Base-by-base conservation (phyloP, 2,329 filamentous ascomycete genomes). In the Colletotrichum theobromicola region DNA sequence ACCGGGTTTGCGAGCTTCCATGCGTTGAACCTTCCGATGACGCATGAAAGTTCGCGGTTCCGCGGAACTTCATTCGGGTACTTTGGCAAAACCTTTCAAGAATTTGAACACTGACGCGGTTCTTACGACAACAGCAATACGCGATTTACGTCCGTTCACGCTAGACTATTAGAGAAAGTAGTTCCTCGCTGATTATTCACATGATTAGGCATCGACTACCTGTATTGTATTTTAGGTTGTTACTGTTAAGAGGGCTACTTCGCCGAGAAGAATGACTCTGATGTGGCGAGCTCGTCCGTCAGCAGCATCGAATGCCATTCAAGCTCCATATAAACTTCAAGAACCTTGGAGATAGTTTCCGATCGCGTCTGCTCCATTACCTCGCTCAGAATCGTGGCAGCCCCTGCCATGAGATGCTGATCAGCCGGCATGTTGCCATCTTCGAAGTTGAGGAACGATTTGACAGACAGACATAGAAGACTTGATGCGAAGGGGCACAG, bases 121-220 rank as follows among this genome's bases (percentile, higher is more conserved):
- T n/a, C 37, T 42, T 8, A 18, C 37, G 4, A n/a, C 18, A n/a
- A 42, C 6, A 8, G 37, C 16, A 42, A 42, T 2, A n/a, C 37
- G 18, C 18, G 37, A 8, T 42, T 12, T 42, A 10, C 13, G 37
- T 18, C 37, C 10, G 1, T 6, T 18, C 9, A 42, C 3, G 5
- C 18, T 42, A 3, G 2, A 18, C 37, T 2, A 42, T n/a, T 2
- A 8, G 6, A 42, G 8, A 4, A 12, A 0, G 5, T 1, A 3
- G 18, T 42, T 42, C 18, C 2, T 4, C 5, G 3, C 18, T n/a
- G 5, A 1, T 16, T 5, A 42, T 9, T 42, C 8, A n/a, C 9
- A 42, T 4, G 2, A 2, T 42, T 42, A 9, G 18, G 12, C 2
- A 42, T n/a, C 9, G 9, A 42, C 7, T n/a, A 6, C 37, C 10